phyloP scores from a whole-genome alignment of 73 alveolate species.

The Tetrahymena elliotti region DNA sequence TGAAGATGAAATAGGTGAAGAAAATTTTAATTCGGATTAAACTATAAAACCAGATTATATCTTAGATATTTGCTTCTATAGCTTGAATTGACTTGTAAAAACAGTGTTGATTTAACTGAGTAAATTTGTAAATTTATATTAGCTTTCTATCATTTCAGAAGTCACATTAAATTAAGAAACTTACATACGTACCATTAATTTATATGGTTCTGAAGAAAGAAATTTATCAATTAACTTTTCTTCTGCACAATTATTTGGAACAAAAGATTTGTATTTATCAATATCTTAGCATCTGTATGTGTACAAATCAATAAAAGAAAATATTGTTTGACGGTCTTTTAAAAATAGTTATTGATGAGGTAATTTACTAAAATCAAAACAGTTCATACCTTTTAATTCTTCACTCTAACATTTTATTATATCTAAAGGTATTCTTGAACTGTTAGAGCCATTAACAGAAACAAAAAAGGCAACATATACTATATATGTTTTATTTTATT shows the following conservation, averaged over 20 bases:
- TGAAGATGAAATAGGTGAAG: too few species aligned
- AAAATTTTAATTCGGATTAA: too few species aligned
- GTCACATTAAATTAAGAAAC: not conserved
- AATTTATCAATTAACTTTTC: too few species aligned
- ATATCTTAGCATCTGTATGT: not conserved
- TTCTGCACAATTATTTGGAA: not conserved
- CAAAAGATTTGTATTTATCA: not conserved
- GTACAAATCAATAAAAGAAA: not conserved
- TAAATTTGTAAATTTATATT: too few species aligned
- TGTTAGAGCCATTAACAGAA: not conserved
- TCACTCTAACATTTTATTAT: not conserved
- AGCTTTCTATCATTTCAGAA: not conserved
- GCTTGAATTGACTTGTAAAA: too few species aligned
- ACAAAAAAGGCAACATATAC: not conserved
- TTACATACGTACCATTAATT: too few species aligned
- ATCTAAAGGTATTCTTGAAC: not conserved
- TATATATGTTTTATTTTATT: not conserved
- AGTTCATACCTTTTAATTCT: not conserved
- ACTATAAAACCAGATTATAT: too few species aligned
- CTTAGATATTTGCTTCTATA: too few species aligned
- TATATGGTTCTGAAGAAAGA: not conserved
- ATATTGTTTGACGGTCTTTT: too few species aligned
- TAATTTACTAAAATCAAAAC: not conserved
- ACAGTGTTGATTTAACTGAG: too few species aligned
- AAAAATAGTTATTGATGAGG: not conserved